phyloP scores from a whole-genome alignment of 2,329 filamentous ascomycete species.

The Chalaropsis thielavioides region DNA sequence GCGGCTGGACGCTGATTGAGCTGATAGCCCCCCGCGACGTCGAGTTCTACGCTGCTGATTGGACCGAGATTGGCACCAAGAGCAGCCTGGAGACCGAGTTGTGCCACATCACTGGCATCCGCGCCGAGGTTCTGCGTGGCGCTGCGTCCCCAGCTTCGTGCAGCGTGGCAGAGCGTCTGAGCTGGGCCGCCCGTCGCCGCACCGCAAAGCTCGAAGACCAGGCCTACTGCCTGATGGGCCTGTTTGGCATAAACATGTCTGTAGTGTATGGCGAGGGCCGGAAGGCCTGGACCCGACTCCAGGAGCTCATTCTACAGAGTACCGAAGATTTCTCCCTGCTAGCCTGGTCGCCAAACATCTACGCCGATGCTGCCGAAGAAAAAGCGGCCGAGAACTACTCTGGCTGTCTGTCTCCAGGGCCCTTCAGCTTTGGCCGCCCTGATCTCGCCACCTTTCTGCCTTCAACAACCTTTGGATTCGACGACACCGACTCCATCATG shows the following conservation, averaged over 20 bases:
- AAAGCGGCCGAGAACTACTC: constrained; percentile 1
- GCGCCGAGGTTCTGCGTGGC: constrained; percentile 18
- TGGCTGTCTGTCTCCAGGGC: constrained; percentile 13
- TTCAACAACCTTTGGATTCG: constrained; percentile 18
- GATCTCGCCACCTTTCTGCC: constrained; percentile 17
- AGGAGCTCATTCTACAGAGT: constrained; percentile 26
- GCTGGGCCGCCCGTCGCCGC: constrained; percentile 22
- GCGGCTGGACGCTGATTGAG: constrained; percentile 24
- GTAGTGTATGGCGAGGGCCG: constrained; percentile 23
- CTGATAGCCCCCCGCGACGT: constrained; percentile 23
- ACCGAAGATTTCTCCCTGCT: constrained; percentile 27
- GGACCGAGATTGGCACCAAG: constrained; percentile 22
- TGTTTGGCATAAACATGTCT: constrained; percentile 24
- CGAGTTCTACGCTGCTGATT: constrained; percentile 22
- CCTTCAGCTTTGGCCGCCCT: constrained; percentile 15
- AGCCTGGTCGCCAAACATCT: constrained; percentile 20
- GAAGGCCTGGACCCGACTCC: constrained; percentile 25
- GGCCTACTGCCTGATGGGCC: constrained; percentile 24
- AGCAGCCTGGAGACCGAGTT: constrained; percentile 19
- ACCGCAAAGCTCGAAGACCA: constrained; percentile 23
- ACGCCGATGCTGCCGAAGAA: background rate
- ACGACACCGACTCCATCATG: constrained; percentile 19
- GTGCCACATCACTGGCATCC: constrained; percentile 20
- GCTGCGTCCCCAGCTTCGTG: constrained; percentile 6
- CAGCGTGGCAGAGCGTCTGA: constrained; percentile 21